Base-by-base conservation (phyloP, 2,329 filamentous ascomycete genomes). In the Stagonosporopsis cucurbitacearum region DNA sequence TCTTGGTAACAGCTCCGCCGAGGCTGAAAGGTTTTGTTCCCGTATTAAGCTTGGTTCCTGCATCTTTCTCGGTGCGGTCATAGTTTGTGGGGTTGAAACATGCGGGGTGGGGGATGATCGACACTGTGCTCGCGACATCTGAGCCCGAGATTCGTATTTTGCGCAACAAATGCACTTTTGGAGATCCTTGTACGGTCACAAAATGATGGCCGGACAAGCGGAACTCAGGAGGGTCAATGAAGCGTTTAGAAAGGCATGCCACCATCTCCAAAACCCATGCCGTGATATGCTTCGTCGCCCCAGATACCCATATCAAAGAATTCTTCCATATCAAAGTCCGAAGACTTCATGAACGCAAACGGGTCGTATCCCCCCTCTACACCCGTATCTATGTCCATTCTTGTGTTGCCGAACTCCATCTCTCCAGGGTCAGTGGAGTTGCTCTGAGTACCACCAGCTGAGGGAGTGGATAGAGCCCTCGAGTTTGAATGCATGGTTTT, bases 231-330 rank as follows among this genome's bases (percentile, higher is more conserved):
- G 35, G 37, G 6, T 4, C 20, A 43, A 33, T 6, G 30, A 23
- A 30, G 37, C 23, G 5, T 15, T 22, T 22, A 54, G 23, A 54
- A 54, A 15, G 30, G 26, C 47, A 36, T 48, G 13, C 45, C n/a
- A 11, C 58, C 50, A n/a, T 59, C 60, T 9, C 67, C 69, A 50
- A 69, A 72, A 0, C 65, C 63, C 67, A 74, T 67, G n/a, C 58
- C 60, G 23, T 60, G 44, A 44, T 73, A 73, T 17, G 36, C 58
- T 4, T 68, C 64, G 22, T 67, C 66, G 1, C 70, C 65, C 68
- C 69, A 75, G 5, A 73, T 67, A 3, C 70, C 68, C 46, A 66
- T 63, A 22, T 74, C 70, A n/a, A 74, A 66, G 30, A 75, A 69
- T 15, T 64, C 63, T 30, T 71, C 70, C 64, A 74, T 69, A 33